Evolutionary conservation across 2,329 filamentous ascomycete species (phyloP).

Genomic region (Botryotinia narcissicola): DNA sequence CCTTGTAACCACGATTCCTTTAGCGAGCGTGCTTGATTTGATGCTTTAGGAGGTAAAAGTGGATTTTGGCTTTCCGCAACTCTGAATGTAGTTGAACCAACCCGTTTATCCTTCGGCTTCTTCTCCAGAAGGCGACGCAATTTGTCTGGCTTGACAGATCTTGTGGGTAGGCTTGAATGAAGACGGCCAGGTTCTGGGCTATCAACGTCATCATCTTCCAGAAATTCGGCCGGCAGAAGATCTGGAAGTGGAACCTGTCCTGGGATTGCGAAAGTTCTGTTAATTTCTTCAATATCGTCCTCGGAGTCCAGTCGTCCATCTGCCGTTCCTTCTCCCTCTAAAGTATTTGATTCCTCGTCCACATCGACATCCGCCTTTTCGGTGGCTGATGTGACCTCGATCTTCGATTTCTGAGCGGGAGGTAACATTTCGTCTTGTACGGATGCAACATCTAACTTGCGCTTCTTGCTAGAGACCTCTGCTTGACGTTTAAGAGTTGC

Average conservation of each 20-base stretch:
- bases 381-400: not conserved
- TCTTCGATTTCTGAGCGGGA: slow-evolving; percentile 16
- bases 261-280: slow-evolving; percentile 1
- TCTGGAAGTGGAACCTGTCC: slow-evolving; percentile 29
- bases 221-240: slow-evolving; percentile 35
- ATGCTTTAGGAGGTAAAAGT: slow-evolving; percentile 35
- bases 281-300: slow-evolving; percentile 13
- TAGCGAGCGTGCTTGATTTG: slow-evolving; percentile 26
- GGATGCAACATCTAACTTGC: slow-evolving; percentile 24
- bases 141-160: slow-evolving; percentile 34
- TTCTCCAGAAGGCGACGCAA: slow-evolving; percentile 33
- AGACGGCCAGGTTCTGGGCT: slow-evolving; percentile 4
- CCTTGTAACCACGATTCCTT: slow-evolving; percentile 38
- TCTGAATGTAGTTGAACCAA: slow-evolving; percentile 36
- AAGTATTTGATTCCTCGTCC: slow-evolving; percentile 18
- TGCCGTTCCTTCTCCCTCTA: slow-evolving; percentile 16
- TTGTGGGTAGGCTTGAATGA: not conserved
- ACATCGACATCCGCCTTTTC: slow-evolving; percentile 4
- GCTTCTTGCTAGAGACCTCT: slow-evolving; percentile 30
- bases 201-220: slow-evolving; percentile 32
- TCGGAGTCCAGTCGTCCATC: slow-evolving; percentile 15
- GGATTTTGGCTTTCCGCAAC: slow-evolving; percentile 28
- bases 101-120: slow-evolving; percentile 32
- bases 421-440: slow-evolving; percentile 14
- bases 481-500: slow-evolving; percentile 33